Base-by-base conservation (phyloP, 2,329 filamentous ascomycete genomes). In the Colletotrichum higginsianum region DNA sequence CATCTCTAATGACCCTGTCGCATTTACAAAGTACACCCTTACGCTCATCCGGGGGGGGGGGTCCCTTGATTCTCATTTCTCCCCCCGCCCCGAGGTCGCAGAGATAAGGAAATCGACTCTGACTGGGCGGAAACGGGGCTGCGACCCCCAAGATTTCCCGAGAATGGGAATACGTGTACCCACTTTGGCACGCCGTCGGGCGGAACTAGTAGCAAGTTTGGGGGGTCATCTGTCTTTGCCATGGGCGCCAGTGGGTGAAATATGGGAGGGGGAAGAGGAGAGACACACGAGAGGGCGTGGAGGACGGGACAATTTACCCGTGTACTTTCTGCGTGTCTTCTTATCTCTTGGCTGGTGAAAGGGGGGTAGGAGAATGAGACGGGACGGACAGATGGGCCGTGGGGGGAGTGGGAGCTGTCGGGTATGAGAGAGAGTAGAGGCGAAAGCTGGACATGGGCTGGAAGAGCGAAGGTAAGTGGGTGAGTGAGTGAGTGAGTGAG, bases 91-190 rank as follows among this genome's bases (percentile, higher is more conserved):
- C 53, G 30, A 69, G 42, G 67, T 69, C 65, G 44, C 52, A 71
- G 53, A 71, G 68, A 71, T 71, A 68, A 71, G 68, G 47, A 63
- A 63, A 30, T n/a, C 16, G 21, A 30, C 52, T 55, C 49, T 71
- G 65, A 71, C 35, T 71, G 68, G 58, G 30, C 58, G 38, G 26
- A 38, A 12, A 18, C 23, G 26, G 18, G 52, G 53, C 26, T 60
- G 57, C 15, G 9, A 23, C 38, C 26, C 52, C 60, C 60, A 61
- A 62, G 35, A 9, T 6, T 52, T 50, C n/a, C 30, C 23, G 49
- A 49, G 23, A 55, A 55, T 40, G 35, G 11, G 21, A 55, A 40
- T 35, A 35, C 30, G 30, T 35, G 23, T 61, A 35, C 38, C 67
- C 64, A 71, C 67, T 71, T 71, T 56, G 47, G 23, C 26, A 23